Evolutionary conservation across 2,329 filamentous ascomycete genomes (phyloP).

Genomic region (Aureobasidium zeae): DNA sequence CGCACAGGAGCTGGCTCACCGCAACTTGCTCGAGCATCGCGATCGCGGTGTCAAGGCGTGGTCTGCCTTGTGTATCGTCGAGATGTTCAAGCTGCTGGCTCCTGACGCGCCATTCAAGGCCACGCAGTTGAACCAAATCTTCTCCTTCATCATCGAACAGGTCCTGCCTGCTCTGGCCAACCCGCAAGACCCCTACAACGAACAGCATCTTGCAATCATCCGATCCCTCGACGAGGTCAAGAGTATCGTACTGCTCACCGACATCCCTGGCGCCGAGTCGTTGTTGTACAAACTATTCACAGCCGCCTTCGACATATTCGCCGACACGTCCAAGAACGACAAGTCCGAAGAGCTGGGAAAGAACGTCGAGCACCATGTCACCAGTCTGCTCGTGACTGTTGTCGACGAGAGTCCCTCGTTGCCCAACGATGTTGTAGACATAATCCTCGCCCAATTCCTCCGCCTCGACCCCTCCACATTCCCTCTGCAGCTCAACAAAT

Average conservation of each 20-base stretch:
- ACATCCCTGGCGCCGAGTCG: slow-evolving; percentile 71
- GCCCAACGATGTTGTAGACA: slow-evolving; percentile 74
- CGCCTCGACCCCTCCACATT: slow-evolving; percentile 63
- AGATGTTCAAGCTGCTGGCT: slow-evolving; percentile 85
- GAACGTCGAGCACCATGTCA: slow-evolving; percentile 90
- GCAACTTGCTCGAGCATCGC: slow-evolving; percentile 79
- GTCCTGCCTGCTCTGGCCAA: slow-evolving; percentile 80
- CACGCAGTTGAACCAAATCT: slow-evolving; percentile 90
- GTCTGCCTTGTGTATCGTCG: slow-evolving; percentile 79
- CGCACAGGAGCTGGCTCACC: slow-evolving; percentile 73
- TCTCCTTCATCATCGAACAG: slow-evolving; percentile 73
- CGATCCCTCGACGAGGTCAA: slow-evolving; percentile 85
- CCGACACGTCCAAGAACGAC: slow-evolving; percentile 62
- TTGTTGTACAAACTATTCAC: slow-evolving; percentile 76
- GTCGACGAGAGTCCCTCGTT: slow-evolving; percentile 77
- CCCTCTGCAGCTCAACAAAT: slow-evolving; percentile 33
- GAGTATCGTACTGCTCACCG: slow-evolving; percentile 83
- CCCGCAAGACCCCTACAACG: slow-evolving; percentile 81
- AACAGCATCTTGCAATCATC: slow-evolving; percentile 85
- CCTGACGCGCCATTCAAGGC: slow-evolving; percentile 90
- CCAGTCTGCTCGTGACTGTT: slow-evolving; percentile 69
- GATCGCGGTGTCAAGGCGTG: slow-evolving; percentile 89
- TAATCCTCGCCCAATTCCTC: slow-evolving; percentile 91
- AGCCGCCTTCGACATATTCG: slow-evolving; percentile 84
- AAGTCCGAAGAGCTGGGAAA: slow-evolving; percentile 78